Evolutionary conservation across 2,329 filamentous ascomycete species (phyloP), one percentile per base, ranked within the genome.

Genomic region (Penicillium digitatum): DNA sequence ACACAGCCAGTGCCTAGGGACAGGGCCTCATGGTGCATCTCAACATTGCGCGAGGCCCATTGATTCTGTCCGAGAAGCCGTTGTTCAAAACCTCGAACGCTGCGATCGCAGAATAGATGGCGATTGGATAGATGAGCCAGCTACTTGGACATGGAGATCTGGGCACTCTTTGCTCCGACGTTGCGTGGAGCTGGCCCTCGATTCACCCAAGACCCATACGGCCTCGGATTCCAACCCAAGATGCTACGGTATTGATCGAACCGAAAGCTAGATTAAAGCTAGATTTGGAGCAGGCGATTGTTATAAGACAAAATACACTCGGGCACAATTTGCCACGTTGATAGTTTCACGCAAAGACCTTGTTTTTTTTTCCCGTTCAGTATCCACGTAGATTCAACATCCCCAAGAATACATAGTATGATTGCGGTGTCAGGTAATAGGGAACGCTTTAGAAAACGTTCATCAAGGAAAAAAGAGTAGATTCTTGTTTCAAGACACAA

Each of bases 351-450:
- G 5, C 38, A 38, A 43, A 16, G 39, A 20, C 52, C 39, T 37
- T 29, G 24, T 26, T 27, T 7, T 39, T 16, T n/a, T n/a, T n/a
- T 48, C 39, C 46, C 39, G 2, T 38, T 54, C 52, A 54, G 52
- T 37, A 54, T 50, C 45, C 52, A 54, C 52, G 50, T 26, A 54
- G 14, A 9, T 54, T 54, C 52, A 54, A 54, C 46, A 50, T 49
- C 39, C 46, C 52, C 46, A 54, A 38, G 10, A 39, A 48, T 35
- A 35, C 29, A 12, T n/a, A 34, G 34, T 39, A 44, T n/a, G 14
- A 26, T 42, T 31, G 52, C 45, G 45, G 24, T 54, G 52, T 54
- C 52, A 54, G 46, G 32, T 54, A 54, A 50, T 54, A 54, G 52
- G 52, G 50, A 54, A 50, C 52, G 52, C 39, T 54, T 44, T 32